Evolutionary conservation across 1,284 basidiomycete genomes (phyloP), one percentile per base, ranked within the genome.

Genomic region (Puccinia triticina): DNA sequence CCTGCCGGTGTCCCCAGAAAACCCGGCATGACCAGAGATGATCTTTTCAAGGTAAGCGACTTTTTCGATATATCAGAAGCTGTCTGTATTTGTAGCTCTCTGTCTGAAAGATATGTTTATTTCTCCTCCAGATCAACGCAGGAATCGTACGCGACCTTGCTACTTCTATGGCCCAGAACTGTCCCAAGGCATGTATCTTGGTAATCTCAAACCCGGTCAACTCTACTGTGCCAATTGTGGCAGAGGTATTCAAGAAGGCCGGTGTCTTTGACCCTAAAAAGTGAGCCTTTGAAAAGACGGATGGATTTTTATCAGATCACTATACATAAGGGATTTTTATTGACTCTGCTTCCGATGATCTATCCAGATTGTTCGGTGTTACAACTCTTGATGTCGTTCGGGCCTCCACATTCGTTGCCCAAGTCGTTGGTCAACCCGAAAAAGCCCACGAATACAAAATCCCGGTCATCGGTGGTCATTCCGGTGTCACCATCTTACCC

Each of bases 341-440:
- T 64, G 7, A 29, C 29, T 46, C 55, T 59, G 18, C 18, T 72
- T 40, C 37, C 43, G 3, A 40, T 80, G 46, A 72, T 48, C 55
- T 64, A 46, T 11, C 12, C 80, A 88, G 88, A 85, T 87, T 90
- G 84, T 90, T 90, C 86, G 90, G 96, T 91, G 93, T 99, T 85
- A 98, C 96, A 87, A 96, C 95, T 85, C 93, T 98, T 86, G 97
- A 99, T 87, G 94, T 98, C 85, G 95, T 98, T 87, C 94, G 96
- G 86, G 92, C 96, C 64, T 92, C 94, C 69, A 94, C 94, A 84
- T 99, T 99, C 91, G 91, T 96, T 83, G 90, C 92, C 53, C 90
- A 91, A 83, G 89, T 97, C 86, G 89, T 91, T 82, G 91, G 92
- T 84, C 90, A 91, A 84, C 88, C 91, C 79, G 91, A 92, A 83